Base-by-base conservation (phyloP, 208 protist genomes). In the Wallacemonas sp. region DNA sequence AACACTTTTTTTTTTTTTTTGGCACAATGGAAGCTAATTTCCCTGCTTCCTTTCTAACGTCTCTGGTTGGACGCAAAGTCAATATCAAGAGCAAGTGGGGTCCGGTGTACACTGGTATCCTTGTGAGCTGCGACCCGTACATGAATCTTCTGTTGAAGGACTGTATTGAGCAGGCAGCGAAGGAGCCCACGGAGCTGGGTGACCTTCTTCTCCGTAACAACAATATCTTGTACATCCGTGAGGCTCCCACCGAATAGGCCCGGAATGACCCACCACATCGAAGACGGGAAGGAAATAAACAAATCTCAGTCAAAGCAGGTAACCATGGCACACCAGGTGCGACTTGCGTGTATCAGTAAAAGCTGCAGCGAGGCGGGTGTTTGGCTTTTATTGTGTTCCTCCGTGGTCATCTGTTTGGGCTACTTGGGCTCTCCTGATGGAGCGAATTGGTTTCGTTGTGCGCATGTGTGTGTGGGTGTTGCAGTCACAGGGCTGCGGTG, bases 1-100 rank as follows among this genome's bases (percentile, higher is more conserved):
- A 41, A 17, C 9, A 41, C 36, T 41, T 6, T 41, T 51, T 26
- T 51, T 28, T 62, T 58, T 39, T 58, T 22, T 31, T 6, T 58
- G 14, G n/a, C 4, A 70, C 15, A 46, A 88, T 90, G 83, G 84
- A 95, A 28, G 62, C 67, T 17, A 87, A 95, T 62, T 71, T 92
- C 3, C 86, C 86, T 21, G 86, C 84, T 12, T 79, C 94, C 21
- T 99, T 99, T 66, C 80, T 99, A 14, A 78, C 81, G 28, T 93
- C 94, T 44, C 81, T 98, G 17, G 93, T 97, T 0, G 97, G 97
- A 39, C 97, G 97, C 55, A 83, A 86, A 5, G 90, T 99, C n/a
- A 72, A 97, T 12, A 95, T 98, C 17, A 98, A 98, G 80, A 96
- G 98, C 59, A 99, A 99, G 80, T 99, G 98, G 98, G 98, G 98